Percentiles rank a stretch among this genome's conserved stretches.
Evolutionary conservation across 2,329 filamentous ascomycete genomes (phyloP).

Genomic region (Knoxdaviesia proteae): DNA sequence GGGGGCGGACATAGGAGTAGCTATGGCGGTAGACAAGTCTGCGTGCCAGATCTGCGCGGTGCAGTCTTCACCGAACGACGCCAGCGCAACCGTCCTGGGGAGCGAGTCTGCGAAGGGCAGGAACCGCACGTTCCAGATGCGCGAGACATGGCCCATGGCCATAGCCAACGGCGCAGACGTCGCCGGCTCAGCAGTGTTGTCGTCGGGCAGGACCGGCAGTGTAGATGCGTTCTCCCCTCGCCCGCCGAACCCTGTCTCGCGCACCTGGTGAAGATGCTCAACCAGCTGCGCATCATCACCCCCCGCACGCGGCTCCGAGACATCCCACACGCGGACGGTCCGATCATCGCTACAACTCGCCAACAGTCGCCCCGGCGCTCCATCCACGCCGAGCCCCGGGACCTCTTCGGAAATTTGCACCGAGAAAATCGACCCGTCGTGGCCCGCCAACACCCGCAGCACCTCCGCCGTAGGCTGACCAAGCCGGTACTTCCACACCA

Average conservation of each 20-base stretch:
- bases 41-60: slow-evolving; percentile 54
- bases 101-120: slow-evolving; percentile 9
- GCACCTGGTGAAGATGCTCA: slow-evolving; percentile 14
- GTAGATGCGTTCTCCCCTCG: slow-evolving; percentile 7
- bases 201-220: neutral
- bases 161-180: slow-evolving; percentile 34
- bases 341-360: slow-evolving; percentile 90
- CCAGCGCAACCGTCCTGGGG: slow-evolving; percentile 12
- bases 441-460: slow-evolving; percentile 37
- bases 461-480: slow-evolving; percentile 16
- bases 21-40: slow-evolving; percentile 11
- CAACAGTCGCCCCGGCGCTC: slow-evolving; percentile 36
- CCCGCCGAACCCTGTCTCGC: slow-evolving; percentile 42
- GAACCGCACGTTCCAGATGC: slow-evolving; percentile 77
- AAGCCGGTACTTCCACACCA: slow-evolving; percentile 62
- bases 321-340: slow-evolving; percentile 73
- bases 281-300: slow-evolving; percentile 11
- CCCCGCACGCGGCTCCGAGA: slow-evolving; percentile 28
- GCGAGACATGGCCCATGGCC: slow-evolving; percentile 68
- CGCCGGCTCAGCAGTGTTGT: neutral
- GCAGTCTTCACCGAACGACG: slow-evolving; percentile 70
- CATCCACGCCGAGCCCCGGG: slow-evolving; percentile 11
- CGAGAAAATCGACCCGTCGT: slow-evolving; percentile 88
- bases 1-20: too few relatives aligned
- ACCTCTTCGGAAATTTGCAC: slow-evolving; percentile 52